Base-by-base conservation (phyloP, 306 rosid species). In the Vicia faba region DNA sequence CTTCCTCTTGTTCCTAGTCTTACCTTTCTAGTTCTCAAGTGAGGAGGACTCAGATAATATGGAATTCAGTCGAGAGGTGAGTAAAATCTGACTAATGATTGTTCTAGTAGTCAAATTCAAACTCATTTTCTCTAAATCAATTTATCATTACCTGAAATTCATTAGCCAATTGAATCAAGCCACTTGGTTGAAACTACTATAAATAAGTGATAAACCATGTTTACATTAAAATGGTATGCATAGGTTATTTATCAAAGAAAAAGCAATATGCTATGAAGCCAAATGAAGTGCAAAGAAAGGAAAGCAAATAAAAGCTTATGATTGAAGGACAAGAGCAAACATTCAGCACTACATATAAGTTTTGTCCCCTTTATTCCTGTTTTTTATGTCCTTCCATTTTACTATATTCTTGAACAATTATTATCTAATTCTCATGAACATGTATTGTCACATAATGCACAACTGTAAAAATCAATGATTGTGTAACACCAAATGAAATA, bases 351-450 rank as follows among this genome's bases (percentile, higher is more conserved):
- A 66, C 29, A 44, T 4, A 41, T 36, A 11, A 61, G 23, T 29
- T 40, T 29, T 68, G 70, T 69, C 53, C 62, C 45, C 12, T 69
- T 62, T 68, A 68, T 59, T 75, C 74, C 25, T 28, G 56, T 38
- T 68, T 49, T 50, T 45, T 41, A 6, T 28, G 64, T 14, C 40
- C 10, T 11, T 60, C 9, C 20, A 36, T 56, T 25, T 64, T 36
- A 33, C 38, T 33, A 8, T 33, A 2, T 54, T 54, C 16, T 11
- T 41, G 7, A 18, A 44, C 33, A 68, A 35, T 40, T 29, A 43
- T 41, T 50, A 11, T 68, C 31, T 29, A 60, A 69, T 64, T 18
- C 56, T 35, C n/a, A 70, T 35, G 43, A 39, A 43, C 28, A 16
- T 49, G 51, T 46, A n/a, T 63, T 12, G 59, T 53, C 41, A 28